Base-by-base conservation (phyloP, 352 stramenopile species). In the Phytopythium ostracodes region DNA sequence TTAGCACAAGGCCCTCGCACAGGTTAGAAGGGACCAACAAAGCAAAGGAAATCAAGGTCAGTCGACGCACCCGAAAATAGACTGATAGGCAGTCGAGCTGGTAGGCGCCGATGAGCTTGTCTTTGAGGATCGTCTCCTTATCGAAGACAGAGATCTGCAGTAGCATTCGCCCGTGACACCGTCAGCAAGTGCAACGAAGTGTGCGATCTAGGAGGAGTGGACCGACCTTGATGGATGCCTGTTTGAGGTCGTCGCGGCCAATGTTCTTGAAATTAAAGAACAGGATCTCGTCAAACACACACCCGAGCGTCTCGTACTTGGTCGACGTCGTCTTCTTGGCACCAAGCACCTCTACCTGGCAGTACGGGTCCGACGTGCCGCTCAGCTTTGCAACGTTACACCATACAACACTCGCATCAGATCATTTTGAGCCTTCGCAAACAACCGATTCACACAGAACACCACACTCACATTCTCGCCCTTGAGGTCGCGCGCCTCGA, bases 221-320 rank as follows among this genome's bases (percentile, higher is more conserved):
- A 54, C 51, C 17, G 65, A 88, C 81, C 68, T 89, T 91, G 52
- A 91, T 88, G 7, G 79, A 81, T 5, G 81, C 81, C 20, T 88
- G 68, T 53, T 73, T 76, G 11, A 93, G 68, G 31, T 91, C 84
- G 10, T 88, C 78, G 1, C 77, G 76, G 2, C 80, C 81, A 56
- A 94, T 91, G 64, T 97, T 88, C 7, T 77, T 65, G 43, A 97
- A 91, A 51, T 96, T 82, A 56, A 97, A 96, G 51, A 97, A 96
- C 22, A 97, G 65, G 9, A 90, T 79, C 62, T 98, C 89, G 52
- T 98, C 92, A 63, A 97, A 98, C 1, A 97, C 89, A 33, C 81
- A 94, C 1, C 77, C 84, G 25, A 96, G 74, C 11, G 87, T 93
- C 27, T 89, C 72, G 53, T 81, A 84, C 53, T 91, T 93, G 14